phyloP scores from a whole-genome alignment of 2,329 filamentous ascomycete genomes.

The Xylariaceae sp. region DNA sequence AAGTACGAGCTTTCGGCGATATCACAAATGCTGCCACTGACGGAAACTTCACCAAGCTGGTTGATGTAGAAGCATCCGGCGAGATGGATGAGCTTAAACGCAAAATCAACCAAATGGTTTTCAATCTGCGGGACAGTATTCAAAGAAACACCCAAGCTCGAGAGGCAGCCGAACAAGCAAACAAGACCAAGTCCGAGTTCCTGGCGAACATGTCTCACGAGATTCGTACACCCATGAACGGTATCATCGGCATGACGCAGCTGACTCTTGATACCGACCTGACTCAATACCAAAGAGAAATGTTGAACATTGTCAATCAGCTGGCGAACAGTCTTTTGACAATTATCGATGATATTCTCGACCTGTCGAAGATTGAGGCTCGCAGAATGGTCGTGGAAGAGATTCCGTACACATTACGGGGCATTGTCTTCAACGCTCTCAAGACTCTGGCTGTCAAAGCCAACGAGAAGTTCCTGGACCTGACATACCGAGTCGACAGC shows the following conservation, averaged over 20 bases:
- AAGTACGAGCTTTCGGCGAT: constrained; percentile 96
- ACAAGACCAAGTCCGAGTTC: constrained; percentile 98
- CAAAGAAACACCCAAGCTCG: constrained; percentile 93
- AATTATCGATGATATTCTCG: constrained; percentile 84
- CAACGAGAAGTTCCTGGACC: constrained; percentile 88
- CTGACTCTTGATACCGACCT: constrained; percentile 92
- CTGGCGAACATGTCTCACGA: constrained; percentile 99
- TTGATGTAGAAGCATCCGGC: constrained; percentile 94
- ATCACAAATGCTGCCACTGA: constrained; percentile 98
- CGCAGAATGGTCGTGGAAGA: constrained; percentile 98
- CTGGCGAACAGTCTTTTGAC: constrained; percentile 93
- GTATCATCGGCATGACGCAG: constrained; percentile 97
- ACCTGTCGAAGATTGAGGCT: constrained; percentile 81
- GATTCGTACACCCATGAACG: constrained; percentile 95
- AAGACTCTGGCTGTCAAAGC: constrained; percentile 97
- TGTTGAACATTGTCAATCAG: constrained; percentile 97
- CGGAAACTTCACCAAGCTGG: constrained; percentile 93
- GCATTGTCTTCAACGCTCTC: constrained; percentile 93
- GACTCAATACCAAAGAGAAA: constrained; percentile 92
- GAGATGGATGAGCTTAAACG: constrained; percentile 99
- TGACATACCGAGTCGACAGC: constrained; percentile 90
- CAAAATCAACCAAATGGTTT: constrained; percentile 99
- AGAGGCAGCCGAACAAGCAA: constrained; percentile 92
- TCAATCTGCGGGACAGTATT: constrained; percentile 90
- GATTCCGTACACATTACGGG: constrained; percentile 90